Evolutionary conservation across 1,284 basidiomycete species (phyloP), one percentile per base, ranked within the genome.

Genomic region (Chalciporus sp.): DNA sequence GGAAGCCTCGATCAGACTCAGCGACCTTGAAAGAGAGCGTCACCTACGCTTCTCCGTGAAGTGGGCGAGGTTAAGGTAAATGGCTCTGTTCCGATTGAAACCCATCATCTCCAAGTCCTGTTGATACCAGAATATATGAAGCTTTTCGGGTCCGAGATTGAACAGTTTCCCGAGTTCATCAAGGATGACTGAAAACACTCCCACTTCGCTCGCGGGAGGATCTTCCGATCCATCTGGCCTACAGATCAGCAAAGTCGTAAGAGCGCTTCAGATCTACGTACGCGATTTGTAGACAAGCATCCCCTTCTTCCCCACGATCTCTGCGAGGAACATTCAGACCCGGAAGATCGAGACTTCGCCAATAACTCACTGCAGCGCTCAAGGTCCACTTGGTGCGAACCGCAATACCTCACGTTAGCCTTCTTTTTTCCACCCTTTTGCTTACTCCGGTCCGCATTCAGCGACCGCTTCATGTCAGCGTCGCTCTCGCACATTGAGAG

Each of bases 51-150:
- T 46, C 7, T 20, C 39, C 27, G 51, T 19, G 35, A 63, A 61
- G 42, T 68, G 55, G 4, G 62, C 66, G 10, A 66, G 57, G 29
- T 66, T 66, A 7, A 66, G 53, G 37, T 61, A 68, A 11, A 68
- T 57, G 14, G 47, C 55, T 8, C 27, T 48, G 17, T 64, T 57
- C 9, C 62, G 52, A 41, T 66, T 66, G 39, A 69, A 66, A 12
- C 63, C 64, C 67, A 66, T 67, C 3, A 66, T 41, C 19, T 68
- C 56, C 2, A 31, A 26, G 23, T 64, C 61, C 0, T 37, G 51
- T 7, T 59, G 56, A 31, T 64, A 50, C 65, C 64, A 69, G 48
- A 66, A 64, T 37, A 66, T 58, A 35, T 49, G 60, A 17, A 66
- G 26, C 29, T 42, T 8, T 23, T 28, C 8, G 45, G 47, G 10